Percentiles rank a stretch among this genome's conserved stretches.
Evolutionary conservation across 2,329 filamentous ascomycete genomes (phyloP).

Genomic region (Anthostomella pinea): DNA sequence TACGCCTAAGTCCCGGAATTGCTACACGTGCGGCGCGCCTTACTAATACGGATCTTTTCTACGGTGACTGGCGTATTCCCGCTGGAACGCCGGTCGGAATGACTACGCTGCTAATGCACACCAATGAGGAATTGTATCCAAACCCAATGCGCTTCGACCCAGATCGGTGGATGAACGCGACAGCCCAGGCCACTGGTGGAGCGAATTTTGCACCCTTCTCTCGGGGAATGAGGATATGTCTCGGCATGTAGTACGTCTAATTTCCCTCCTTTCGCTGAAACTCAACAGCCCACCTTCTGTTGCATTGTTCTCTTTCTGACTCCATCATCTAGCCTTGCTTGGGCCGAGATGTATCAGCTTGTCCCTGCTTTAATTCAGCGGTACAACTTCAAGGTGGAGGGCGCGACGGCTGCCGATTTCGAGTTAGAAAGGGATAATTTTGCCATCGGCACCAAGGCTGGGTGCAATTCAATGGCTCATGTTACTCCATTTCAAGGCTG

Average conservation of each 20-base stretch:
- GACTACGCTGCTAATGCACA: slow-evolving; percentile 24
- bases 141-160: slow-evolving; percentile 20
- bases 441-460: slow-evolving; percentile 13
- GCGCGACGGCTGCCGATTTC: slow-evolving; percentile 10
- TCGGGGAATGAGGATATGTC: slow-evolving; percentile 19
- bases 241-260: slow-evolving; percentile 23
- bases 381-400: slow-evolving; percentile 16
- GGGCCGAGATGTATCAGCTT: slow-evolving; percentile 20
- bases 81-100: slow-evolving; percentile 27
- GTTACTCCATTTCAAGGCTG: not conserved
- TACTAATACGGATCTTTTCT: slow-evolving; percentile 1
- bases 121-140: slow-evolving; percentile 19
- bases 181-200: slow-evolving; percentile 7
- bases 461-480: slow-evolving; percentile 1
- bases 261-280: slow-evolving; percentile 1
- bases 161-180: slow-evolving; percentile 23
- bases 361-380: slow-evolving; percentile 9
- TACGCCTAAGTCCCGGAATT: slow-evolving; percentile 2
- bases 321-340: slow-evolving; percentile 15
- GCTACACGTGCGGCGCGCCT: slow-evolving; percentile 1
- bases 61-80: slow-evolving; percentile 6
- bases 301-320: not conserved
- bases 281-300: no score
- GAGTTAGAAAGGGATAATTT: slow-evolving; percentile 19
- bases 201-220: slow-evolving; percentile 22